These are phyloP conservation scores for Dryas octopetala DNA, from an alignment of 306 rosid genomes.

Conservation along the genomic window DNA sequence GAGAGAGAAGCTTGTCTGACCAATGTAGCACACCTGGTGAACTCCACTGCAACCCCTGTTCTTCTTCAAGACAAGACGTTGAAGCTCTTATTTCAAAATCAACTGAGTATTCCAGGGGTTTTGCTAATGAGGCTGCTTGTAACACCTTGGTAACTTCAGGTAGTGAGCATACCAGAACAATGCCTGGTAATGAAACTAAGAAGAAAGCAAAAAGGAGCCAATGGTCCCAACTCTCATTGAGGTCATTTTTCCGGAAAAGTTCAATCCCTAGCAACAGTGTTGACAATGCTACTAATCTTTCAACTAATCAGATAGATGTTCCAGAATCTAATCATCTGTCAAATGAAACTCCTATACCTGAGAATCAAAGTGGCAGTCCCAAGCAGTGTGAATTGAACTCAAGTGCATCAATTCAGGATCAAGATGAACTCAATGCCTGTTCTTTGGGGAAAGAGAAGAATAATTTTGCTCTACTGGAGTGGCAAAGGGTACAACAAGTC, in stretches of 20 bases:
- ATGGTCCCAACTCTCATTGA: slow-evolving; percentile 66
- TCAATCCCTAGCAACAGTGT: slow-evolving; percentile 28
- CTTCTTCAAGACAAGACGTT: slow-evolving; percentile 42
- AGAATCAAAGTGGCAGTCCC: slow-evolving; percentile 34
- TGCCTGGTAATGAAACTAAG: slow-evolving; percentile 35
- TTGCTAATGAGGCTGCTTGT: slow-evolving; percentile 30
- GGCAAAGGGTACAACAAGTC: slow-evolving; percentile 85
- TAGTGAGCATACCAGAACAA: slow-evolving; percentile 28
- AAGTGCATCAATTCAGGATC: slow-evolving; percentile 37
- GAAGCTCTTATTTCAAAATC: slow-evolving; percentile 33
- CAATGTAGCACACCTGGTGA: slow-evolving; percentile 23
- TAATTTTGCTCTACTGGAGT: slow-evolving; percentile 62
- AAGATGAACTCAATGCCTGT: slow-evolving; percentile 32
- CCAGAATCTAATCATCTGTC: slow-evolving; percentile 38
- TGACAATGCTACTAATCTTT: slow-evolving; percentile 28
- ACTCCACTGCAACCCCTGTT: slow-evolving; percentile 27
- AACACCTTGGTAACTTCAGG: slow-evolving; percentile 19
- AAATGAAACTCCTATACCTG: slow-evolving; percentile 35
- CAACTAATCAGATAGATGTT: slow-evolving; percentile 33
- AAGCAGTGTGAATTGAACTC: slow-evolving; percentile 35
- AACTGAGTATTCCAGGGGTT: slow-evolving; percentile 18
- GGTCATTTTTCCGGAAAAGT: slow-evolving; percentile 68
- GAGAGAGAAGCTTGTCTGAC: slow-evolving; percentile 33
- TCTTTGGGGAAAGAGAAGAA: slow-evolving; percentile 52
- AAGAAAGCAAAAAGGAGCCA: slow-evolving; percentile 64